Evolutionary conservation across 1,139 yeast species (phyloP).

Genomic region (Sporopachydermia cereana): DNA sequence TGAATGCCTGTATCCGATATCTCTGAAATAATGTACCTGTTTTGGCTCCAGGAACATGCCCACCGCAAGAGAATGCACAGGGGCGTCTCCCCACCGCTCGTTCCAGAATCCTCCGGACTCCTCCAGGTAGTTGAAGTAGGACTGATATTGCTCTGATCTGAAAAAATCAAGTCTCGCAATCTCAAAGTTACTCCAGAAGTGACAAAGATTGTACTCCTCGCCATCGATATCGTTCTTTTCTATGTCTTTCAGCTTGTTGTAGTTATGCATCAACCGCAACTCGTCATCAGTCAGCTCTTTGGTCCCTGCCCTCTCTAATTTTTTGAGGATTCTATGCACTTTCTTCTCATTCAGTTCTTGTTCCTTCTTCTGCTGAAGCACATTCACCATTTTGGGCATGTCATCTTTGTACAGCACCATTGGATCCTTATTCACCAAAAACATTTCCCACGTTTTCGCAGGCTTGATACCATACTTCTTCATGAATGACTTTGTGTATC

Average conservation of each 20-base stretch:
- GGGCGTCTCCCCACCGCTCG: slow-evolving; percentile 96
- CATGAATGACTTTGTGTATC: slow-evolving; percentile 56
- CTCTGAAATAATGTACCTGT: slow-evolving; percentile 80
- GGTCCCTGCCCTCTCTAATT: slow-evolving; percentile 15
- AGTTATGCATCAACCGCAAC: slow-evolving; percentile 13
- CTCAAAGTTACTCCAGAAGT: slow-evolving; percentile 92
- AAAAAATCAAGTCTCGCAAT: slow-evolving; percentile 73
- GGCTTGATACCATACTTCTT: slow-evolving; percentile 34
- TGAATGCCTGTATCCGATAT: slow-evolving; percentile 78
- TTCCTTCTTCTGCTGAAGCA: slow-evolving; percentile 20
- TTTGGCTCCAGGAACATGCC: slow-evolving; percentile 56
- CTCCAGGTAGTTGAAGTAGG: slow-evolving; percentile 58
- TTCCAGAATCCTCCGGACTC: slow-evolving; percentile 67
- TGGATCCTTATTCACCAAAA: slow-evolving; percentile 10
- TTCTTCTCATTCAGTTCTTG: slow-evolving; percentile 16
- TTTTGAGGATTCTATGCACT: slow-evolving; percentile 13
- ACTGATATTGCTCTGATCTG: slow-evolving; percentile 47
- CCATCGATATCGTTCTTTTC: slow-evolving; percentile 34
- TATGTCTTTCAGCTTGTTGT: slow-evolving; percentile 15
- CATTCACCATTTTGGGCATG: slow-evolving; percentile 16
- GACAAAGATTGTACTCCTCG: slow-evolving; percentile 69
- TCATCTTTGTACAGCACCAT: slow-evolving; percentile 13
- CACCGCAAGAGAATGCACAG: slow-evolving; percentile 75
- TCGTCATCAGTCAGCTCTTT: slow-evolving; percentile 16
- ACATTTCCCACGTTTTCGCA: slow-evolving; percentile 33